phyloP scores from a whole-genome alignment of 768 basidiomycete species.

The Paxillus rubicundulus region DNA sequence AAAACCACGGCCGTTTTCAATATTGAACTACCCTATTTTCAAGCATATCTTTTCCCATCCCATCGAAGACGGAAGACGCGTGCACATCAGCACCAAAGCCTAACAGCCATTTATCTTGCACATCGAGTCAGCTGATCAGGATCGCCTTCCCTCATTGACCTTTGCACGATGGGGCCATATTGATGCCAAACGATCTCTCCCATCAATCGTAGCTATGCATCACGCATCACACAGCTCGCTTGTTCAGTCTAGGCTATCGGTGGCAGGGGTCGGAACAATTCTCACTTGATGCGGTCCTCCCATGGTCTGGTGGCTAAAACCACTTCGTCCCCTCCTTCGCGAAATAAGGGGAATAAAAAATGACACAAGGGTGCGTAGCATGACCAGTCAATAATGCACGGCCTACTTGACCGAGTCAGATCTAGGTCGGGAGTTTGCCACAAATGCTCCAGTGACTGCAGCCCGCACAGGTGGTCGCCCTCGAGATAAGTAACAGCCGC shows the following conservation, averaged over 20 bases:
- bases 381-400: constrained; percentile 28
- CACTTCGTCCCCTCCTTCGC: not conserved
- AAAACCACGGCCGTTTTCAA: no score
- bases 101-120: constrained; percentile 26
- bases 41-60: constrained; percentile 18
- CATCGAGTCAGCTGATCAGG: constrained; percentile 18
- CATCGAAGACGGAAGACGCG: constrained; percentile 20
- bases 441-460: constrained; percentile 34
- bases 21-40: no score
- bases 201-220: constrained; percentile 18
- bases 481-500: no score
- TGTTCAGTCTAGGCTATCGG: no score
- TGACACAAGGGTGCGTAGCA: constrained; percentile 25
- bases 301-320: constrained; percentile 11
- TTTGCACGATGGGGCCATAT: constrained; percentile 22
- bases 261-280: not conserved
- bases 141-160: constrained; percentile 7
- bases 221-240: not conserved
- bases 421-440: constrained; percentile 37
- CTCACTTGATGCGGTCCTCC: constrained; percentile 13
- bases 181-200: constrained; percentile 26
- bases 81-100: constrained; percentile 28
- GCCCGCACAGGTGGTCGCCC: constrained; percentile 29
- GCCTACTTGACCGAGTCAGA: constrained; percentile 19
- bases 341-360: not conserved